Conservation (phyloP, 2,329 filamentous ascomycete species). For the Phaeosphaeria sp. region DNA sequence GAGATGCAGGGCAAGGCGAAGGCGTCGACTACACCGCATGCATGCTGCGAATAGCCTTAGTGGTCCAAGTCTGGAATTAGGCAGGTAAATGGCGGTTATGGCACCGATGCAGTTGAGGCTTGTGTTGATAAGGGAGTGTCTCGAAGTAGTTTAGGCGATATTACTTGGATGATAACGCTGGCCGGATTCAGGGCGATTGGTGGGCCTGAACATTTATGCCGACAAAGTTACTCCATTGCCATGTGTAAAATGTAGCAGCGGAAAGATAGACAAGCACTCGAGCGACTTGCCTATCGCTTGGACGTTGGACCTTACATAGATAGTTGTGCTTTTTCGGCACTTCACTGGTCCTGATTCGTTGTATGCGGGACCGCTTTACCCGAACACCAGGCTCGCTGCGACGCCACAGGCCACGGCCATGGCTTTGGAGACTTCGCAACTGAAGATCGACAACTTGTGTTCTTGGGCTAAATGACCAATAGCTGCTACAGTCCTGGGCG, state of each 20-base stretch:
- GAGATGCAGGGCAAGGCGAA: slow-evolving; percentile 26
- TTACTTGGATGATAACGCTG: slow-evolving; percentile 27
- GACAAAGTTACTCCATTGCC: slow-evolving; percentile 28
- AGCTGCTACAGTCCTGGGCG: neutral
- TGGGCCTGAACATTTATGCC: slow-evolving; percentile 4
- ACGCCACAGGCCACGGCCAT: slow-evolving; percentile 4
- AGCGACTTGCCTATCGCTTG: slow-evolving; percentile 18
- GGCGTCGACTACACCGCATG: slow-evolving; percentile 27
- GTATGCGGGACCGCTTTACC: slow-evolving; percentile 25
- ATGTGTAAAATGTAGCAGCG: slow-evolving; percentile 22
- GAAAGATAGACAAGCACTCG: slow-evolving; percentile 13
- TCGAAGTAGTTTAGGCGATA: slow-evolving; percentile 11
- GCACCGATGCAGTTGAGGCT: slow-evolving; percentile 22
- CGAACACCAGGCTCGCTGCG: slow-evolving; percentile 22
- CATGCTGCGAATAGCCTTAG: slow-evolving; percentile 17
- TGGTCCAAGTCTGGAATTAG: slow-evolving; percentile 12
- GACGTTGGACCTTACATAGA: slow-evolving; percentile 15
- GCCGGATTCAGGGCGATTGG: slow-evolving; percentile 21
- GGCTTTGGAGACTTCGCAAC: neutral
- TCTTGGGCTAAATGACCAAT: neutral
- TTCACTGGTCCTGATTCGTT: slow-evolving; percentile 24
- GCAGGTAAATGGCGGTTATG: slow-evolving; percentile 7
- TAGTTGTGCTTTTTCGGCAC: slow-evolving; percentile 20
- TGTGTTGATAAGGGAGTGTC: slow-evolving; percentile 23
- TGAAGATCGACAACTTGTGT: neutral